These are phyloP conservation scores for Onygenales sp. DNA, from an alignment of 2,329 filamentous ascomycete genomes.

Conservation along the genomic window DNA sequence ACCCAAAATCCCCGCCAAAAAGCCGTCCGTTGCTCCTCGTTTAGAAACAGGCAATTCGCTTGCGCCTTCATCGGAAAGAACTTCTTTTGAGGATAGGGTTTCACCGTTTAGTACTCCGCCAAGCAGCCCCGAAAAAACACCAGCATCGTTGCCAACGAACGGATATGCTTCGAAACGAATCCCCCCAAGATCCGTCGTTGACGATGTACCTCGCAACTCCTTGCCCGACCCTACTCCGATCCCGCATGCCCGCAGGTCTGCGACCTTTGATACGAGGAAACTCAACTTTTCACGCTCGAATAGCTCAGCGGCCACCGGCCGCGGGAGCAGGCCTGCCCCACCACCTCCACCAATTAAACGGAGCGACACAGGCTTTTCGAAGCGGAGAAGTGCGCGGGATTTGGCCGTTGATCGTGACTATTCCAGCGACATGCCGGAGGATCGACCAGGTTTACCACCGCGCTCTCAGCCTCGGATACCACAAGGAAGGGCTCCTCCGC, in stretches of 20 bases:
- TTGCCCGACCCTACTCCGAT: background rate
- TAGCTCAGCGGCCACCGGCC: conserved; percentile 23
- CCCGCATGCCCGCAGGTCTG: conserved; percentile 7
- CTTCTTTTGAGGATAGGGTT: conserved; percentile 36
- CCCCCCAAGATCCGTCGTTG: conserved; percentile 3
- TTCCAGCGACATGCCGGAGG: conserved; percentile 25
- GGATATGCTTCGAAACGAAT: background rate
- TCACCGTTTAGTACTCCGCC: conserved; percentile 87
- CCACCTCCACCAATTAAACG: conserved; percentile 16
- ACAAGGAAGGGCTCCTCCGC: conserved; percentile 11
- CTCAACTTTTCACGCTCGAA: conserved; percentile 20
- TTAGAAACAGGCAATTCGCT: conserved; percentile 15
- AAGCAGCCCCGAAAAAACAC: conserved; percentile 54
- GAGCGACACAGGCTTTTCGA: conserved; percentile 15
- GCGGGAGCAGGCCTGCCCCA: conserved; percentile 7
- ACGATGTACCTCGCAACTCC: background rate
- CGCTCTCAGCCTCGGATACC: conserved; percentile 16
- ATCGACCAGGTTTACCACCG: conserved; percentile 42
- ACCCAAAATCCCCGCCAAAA: conserved; percentile 52
- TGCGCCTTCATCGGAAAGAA: conserved; percentile 17
- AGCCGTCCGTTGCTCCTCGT: conserved; percentile 27
- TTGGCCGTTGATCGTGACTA: conserved; percentile 29
- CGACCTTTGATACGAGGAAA: conserved; percentile 11
- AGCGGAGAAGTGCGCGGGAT: conserved; percentile 13
- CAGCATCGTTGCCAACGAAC: background rate